Conservation (phyloP, 1,284 basidiomycete genomes). For the Xerocomus minutiporus region DNA sequence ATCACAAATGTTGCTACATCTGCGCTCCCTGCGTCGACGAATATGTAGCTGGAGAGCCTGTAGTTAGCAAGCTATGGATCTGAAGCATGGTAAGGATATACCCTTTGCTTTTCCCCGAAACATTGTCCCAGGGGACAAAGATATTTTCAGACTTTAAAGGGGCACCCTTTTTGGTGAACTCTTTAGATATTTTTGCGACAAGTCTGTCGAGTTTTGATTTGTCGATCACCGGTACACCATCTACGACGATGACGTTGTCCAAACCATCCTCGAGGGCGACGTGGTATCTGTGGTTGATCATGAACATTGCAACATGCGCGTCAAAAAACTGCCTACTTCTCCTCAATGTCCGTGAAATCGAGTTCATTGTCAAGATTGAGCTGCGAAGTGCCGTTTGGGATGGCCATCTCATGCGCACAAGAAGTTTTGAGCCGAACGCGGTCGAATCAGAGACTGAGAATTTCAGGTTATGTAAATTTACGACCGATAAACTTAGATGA, state of each 20-base stretch:
- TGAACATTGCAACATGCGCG: constrained; percentile 9
- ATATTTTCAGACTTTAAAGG: constrained; percentile 74
- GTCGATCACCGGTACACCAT: constrained; percentile 85
- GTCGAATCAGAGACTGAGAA: background rate
- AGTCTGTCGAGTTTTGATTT: constrained; percentile 75
- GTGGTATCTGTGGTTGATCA: constrained; percentile 57
- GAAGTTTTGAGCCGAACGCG: constrained; percentile 1
- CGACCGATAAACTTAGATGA: background rate
- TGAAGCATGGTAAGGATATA: constrained; percentile 35
- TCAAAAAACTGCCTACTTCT: constrained; percentile 55
- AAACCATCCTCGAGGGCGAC: constrained; percentile 78
- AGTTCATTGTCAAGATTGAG: constrained; percentile 63
- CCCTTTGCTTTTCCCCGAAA: constrained; percentile 83
- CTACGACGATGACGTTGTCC: constrained; percentile 84
- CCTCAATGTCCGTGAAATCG: constrained; percentile 93
- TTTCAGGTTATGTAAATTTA: background rate
- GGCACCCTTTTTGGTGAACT: constrained; percentile 77
- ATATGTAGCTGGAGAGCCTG: constrained; percentile 63
- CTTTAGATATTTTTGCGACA: constrained; percentile 73
- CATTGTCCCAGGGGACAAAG: constrained; percentile 81
- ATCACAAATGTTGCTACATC: constrained; percentile 84
- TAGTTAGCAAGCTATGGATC: constrained; percentile 4
- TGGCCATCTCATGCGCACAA: constrained; percentile 20
- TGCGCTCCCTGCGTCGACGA: constrained; percentile 81
- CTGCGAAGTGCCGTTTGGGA: constrained; percentile 29